phyloP scores from a whole-genome alignment of 164 flowering plant genomes.

The Malania oleifera region DNA sequence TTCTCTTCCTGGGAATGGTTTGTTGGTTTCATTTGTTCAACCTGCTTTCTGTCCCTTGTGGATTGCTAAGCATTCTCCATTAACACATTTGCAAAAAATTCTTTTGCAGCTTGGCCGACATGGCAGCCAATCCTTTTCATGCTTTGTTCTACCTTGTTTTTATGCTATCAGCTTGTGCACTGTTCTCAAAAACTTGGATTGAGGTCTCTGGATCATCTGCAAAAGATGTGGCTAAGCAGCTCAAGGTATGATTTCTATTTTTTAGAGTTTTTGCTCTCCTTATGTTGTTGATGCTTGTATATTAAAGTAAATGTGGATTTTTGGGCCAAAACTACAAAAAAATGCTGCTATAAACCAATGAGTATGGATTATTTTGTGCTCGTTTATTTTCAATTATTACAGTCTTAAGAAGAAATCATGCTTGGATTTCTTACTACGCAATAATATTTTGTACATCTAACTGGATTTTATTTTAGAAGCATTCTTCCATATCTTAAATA shows the following conservation, averaged over 20 bases:
- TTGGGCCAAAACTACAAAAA: too few species aligned
- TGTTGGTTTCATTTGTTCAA: not conserved
- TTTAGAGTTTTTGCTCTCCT: not conserved
- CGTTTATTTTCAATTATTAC: too few species aligned
- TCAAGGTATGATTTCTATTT: slow-evolving; percentile 39
- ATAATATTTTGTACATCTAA: too few species aligned
- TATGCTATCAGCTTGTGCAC: slow-evolving; percentile 79
- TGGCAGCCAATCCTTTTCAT: slow-evolving; percentile 76
- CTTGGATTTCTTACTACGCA: too few species aligned
- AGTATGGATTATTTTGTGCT: too few species aligned
- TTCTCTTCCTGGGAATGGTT: not conserved
- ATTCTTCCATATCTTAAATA: too few species aligned
- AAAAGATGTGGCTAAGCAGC: slow-evolving; percentile 79
- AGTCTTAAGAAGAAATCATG: too few species aligned
- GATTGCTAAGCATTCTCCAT: not conserved
- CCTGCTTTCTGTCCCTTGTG: not conserved
- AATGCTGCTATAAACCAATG: too few species aligned
- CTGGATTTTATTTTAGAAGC: too few species aligned
- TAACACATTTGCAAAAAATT: slow-evolving; percentile 1
- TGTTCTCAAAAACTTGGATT: slow-evolving; percentile 85
- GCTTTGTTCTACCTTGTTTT: slow-evolving; percentile 69
- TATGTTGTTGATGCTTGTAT: too few species aligned
- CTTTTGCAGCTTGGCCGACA: slow-evolving; percentile 58
- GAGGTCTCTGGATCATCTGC: slow-evolving; percentile 88
- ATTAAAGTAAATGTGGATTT: too few species aligned